Evolutionary conservation across 495 filamentous ascomycete species (phyloP).

Genomic region (Apiosordaria backusii): DNA sequence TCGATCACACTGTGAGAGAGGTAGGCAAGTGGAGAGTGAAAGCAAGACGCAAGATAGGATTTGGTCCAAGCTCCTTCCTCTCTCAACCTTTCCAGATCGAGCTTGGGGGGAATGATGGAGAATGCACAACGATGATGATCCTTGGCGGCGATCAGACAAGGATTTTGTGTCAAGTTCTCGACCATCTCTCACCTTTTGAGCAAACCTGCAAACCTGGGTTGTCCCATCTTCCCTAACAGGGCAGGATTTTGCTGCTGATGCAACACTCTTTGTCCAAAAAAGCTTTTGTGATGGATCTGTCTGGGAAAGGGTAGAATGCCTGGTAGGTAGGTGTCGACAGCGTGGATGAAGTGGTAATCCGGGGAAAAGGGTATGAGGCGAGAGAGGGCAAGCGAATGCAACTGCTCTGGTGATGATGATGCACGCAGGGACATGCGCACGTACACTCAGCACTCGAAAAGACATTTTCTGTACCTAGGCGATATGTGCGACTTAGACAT

Average conservation of each 20-base stretch:
- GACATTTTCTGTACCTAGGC: neutral
- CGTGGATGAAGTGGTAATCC: neutral
- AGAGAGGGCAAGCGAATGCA: neutral
- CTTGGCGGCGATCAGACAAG: constrained; percentile 6
- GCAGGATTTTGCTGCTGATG: no score
- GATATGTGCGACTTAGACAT: neutral
- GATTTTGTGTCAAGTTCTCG: constrained; percentile 1
- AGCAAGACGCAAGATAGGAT: neutral
- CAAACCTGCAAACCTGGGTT: no score
- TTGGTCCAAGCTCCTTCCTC: constrained; percentile 4
- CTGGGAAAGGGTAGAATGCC: neutral
- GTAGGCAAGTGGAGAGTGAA: neutral
- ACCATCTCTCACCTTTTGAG: neutral
- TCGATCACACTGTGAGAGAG: neutral
- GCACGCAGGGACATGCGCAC: no score
- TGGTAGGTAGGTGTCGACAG: no score
- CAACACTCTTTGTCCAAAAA: neutral
- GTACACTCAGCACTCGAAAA: neutral
- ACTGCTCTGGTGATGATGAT: neutral
- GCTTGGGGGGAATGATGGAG: no score
- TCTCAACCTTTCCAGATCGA: neutral
- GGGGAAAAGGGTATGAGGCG: neutral
- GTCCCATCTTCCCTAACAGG: no score
- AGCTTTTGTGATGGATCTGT: neutral
- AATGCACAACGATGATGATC: neutral